Evolutionary conservation across 2,329 filamentous ascomycete species (phyloP), one percentile per base, ranked within the genome.

Genomic region (Pseudohalonectria lignicola): DNA sequence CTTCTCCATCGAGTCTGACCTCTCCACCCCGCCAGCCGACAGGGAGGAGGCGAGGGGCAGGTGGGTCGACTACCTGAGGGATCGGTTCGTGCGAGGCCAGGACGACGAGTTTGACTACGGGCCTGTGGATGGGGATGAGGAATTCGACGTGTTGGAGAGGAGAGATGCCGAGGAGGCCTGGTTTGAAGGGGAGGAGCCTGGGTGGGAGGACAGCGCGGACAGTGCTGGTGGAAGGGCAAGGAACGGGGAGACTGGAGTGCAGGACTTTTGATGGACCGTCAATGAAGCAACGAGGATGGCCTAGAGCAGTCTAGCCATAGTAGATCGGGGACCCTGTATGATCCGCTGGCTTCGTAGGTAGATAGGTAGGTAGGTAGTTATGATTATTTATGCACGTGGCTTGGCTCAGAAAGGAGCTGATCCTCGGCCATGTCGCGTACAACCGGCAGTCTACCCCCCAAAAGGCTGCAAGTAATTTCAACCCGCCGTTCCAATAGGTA

Each of bases 21-120:
- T 76, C 67, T 48, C 60, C 49, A 28, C 65, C 63, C 36, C 70
- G 64, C 2, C 63, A 60, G 30, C 63, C 49, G 80, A 76, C 50
- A 76, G 79, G 38, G 79, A 86, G 34, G 87, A 80, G 0, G 62
- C 66, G 36, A 18, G 32, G 18, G 65, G 69, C 43, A 69, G 76
- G 42, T 94, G 87, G 87, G 62, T 64, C 26, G 74, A 74, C 41
- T 83, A 82, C 49, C 76, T 94, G 63, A 71, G 74, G 25, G 65
- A 80, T 48, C 70, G 86, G 26, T 94, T 94, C 50, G 57, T 94
- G 21, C 62, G 69, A 16, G 87, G 87, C 1, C 69, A 70, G 5
- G 87, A 93, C 51, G 66, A 70, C 1, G 86, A 93, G 34, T 90
- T 93, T 49, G 80, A 90, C 43, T 94, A 94, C 53, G 56, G 50